Evolutionary conservation across 768 basidiomycete genomes (phyloP), one percentile per base, ranked within the genome.

Genomic region (Auriscalpium microsporum): DNA sequence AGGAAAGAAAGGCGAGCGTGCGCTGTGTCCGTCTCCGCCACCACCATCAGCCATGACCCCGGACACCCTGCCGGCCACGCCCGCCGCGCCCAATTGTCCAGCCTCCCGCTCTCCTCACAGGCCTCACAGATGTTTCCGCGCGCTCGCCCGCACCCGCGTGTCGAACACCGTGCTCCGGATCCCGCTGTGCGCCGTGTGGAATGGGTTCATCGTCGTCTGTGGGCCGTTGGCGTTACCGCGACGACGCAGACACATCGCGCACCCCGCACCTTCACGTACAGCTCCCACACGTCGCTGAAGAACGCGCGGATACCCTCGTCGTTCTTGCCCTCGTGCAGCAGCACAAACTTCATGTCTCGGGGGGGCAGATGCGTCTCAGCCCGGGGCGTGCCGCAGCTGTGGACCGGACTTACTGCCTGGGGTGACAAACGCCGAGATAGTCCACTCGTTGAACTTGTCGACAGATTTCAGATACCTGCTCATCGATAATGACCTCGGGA

Each of bases 371-470:
- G 21, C 67, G 58, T 65, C 64, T 56, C 55, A 46, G 23, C 33
- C 36, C 17, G 56, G 42, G 33, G n/a, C 42, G 19, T 34, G 11
- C 13, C 17, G 33, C n/a, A 35, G 40, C 42, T 28, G 42, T 50
- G 19, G 54, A 62, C 23, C 52, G 42, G 50, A 64, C 93, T 75
- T 72, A 98, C 95, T 96, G 58, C 88, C 90, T 1, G 94, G 86
- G 0, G 96, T 98, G 17, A 98, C 76, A 72, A 97, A 98, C 34
- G 90, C 93, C 14, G 96, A 98, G 17, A 98, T 85, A 3, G 84
- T 94, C 96, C 96, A 99, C 68, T 98, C 96, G 66, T 98, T 97
- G 73, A 97, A 96, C 73, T 87, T 91, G 78, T 99, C 96, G 56
- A 98, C 84, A 16, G 85, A 82, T 67, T 94, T 95, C 55, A 97